Conservation (phyloP, 108 stramenopile species). For the Halocafeteria seosinensis region DNA sequence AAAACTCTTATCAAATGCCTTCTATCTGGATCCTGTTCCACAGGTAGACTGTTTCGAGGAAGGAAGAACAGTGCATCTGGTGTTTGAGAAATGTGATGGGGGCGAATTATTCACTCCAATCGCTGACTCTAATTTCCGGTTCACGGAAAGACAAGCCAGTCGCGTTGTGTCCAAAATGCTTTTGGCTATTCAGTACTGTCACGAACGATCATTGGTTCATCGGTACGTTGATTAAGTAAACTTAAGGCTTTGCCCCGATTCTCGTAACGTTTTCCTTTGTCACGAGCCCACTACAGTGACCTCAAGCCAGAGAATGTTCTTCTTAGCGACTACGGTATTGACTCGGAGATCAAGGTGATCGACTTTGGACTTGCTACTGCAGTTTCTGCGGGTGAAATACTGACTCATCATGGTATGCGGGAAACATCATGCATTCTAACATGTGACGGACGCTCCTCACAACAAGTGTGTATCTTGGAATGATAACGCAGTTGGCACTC, state of each 20-base stretch:
- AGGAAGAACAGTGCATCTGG: too few species aligned
- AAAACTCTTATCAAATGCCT: too few species aligned
- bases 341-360: conserved; percentile 57
- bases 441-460: too few species aligned
- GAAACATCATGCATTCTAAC: conserved; percentile 12
- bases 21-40: too few species aligned
- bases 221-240: too few species aligned
- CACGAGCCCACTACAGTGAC: too few species aligned
- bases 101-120: conserved; percentile 41
- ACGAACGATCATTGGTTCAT: conserved; percentile 11
- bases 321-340: conserved; percentile 32
- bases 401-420: too few species aligned
- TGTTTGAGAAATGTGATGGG: conserved; percentile 57
- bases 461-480: too few species aligned
- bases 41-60: too few species aligned
- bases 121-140: conserved; percentile 17
- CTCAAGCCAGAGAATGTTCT: conserved; percentile 75
- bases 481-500: conserved; percentile 32
- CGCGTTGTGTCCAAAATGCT: conserved; percentile 7
- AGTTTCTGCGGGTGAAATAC: conserved; percentile 6
- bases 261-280: too few species aligned
- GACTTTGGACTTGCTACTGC: conserved; percentile 66
- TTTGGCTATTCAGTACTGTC: conserved; percentile 18
- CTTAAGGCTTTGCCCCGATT: too few species aligned
- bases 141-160: conserved; percentile 25